Evolutionary conservation across 306 rosid genomes (phyloP), one percentile per base, ranked within the genome.

Genomic region (Castanea sativa): DNA sequence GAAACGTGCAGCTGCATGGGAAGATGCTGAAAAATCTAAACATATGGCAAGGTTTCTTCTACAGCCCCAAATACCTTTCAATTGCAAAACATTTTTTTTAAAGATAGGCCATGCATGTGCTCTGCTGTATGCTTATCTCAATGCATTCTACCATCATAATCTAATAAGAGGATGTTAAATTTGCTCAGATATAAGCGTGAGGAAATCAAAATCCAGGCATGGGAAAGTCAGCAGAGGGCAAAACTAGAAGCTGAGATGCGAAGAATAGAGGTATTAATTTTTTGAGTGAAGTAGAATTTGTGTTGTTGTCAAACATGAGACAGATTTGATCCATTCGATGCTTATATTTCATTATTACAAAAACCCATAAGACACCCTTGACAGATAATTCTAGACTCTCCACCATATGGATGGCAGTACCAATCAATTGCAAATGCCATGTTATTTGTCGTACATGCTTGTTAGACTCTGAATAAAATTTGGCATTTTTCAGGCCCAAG

Each of bases 201-300:
- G 73, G 99, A 94, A 80, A 94, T 94, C 92, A 79, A 87, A 89
- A 92, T 94, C 82, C 95, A 94, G 85, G 95, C 95, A 29, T 94
- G 99, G 99, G 99, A 94, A 80, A 91, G 91, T 78, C 95, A 89
- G 77, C 87, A 94, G 84, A 94, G 82, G 88, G 90, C 93, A 76
- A 90, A 84, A 81, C 86, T 94, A 53, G 97, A 92, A 81, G 95
- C 97, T 0, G 97, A 92, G 79, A 82, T 94, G 99, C 85, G 91
- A 84, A 87, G 92, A 73, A 89, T 78, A 43, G 99, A 94, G 99
- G 99, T 94, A 89, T 33, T 60, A 57, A 73, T 63, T 38, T 27
- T 3, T 63, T 43, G 12, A 41, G 45, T 41, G 45, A 8, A 41
- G 12, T 8, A 41, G 45, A 8, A 41, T 41, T 41, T 41, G 3